Percentiles rank a stretch among this genome's conserved stretches.
Conservation (phyloP, 2,329 filamentous ascomycete species). For the Trichoderma hamatum region DNA sequence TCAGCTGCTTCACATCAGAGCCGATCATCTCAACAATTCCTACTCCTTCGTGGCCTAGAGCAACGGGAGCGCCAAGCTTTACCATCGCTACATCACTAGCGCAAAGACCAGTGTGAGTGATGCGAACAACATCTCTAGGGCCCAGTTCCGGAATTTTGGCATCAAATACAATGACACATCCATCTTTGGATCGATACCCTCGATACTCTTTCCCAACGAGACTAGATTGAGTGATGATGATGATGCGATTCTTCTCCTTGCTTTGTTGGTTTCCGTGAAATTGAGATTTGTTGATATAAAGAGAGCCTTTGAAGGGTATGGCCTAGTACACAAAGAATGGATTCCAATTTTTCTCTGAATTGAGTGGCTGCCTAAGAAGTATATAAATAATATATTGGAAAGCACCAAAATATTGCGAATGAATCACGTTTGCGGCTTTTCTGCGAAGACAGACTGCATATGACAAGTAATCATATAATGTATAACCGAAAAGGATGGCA, state of each 20-base stretch:
- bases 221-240: background rate
- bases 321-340: too few species aligned
- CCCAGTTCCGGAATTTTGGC: conserved; percentile 23
- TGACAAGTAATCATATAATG: background rate
- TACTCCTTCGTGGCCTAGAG: conserved; percentile 56
- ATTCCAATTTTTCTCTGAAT: background rate
- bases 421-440: background rate
- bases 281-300: background rate
- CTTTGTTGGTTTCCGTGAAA: background rate
- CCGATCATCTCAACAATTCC: conserved; percentile 51
- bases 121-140: conserved; percentile 26
- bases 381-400: background rate
- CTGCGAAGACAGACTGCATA: background rate
- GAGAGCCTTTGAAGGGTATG: too few species aligned
- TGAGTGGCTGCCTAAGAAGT: background rate
- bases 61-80: conserved; percentile 24
- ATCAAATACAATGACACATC: background rate
- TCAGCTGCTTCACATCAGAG: conserved; percentile 46
- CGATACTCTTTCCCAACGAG: background rate
- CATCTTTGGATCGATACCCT: background rate
- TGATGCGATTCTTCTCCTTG: background rate
- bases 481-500: background rate
- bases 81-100: conserved; percentile 17
- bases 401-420: background rate
- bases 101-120: conserved; percentile 29